Percentiles rank a stretch among this genome's conserved stretches.
These are phyloP conservation scores for Tetrahymena borealis DNA, from an alignment of 73 alveolate genomes.

Conservation along the genomic window DNA sequence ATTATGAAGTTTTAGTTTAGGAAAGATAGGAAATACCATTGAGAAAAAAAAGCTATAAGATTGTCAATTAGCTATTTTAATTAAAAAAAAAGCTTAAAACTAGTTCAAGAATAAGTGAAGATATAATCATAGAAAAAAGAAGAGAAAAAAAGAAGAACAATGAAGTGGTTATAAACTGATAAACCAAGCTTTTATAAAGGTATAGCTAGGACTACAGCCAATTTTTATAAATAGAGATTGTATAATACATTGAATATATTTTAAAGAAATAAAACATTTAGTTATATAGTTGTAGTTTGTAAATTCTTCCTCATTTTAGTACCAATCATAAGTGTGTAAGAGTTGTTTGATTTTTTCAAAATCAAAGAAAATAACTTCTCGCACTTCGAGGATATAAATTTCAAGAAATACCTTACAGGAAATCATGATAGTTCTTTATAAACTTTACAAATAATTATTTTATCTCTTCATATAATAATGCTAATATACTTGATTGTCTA, in stretches of 20 bases:
- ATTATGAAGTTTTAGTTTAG: no score
- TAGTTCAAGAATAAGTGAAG: no score
- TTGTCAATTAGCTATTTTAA: no score
- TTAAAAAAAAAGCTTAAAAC: no score
- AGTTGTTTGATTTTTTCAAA: background rate
- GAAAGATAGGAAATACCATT: no score
- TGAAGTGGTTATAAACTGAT: no score
- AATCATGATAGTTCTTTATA: background rate
- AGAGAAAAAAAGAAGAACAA: background rate
- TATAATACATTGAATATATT: background rate
- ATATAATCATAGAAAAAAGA: background rate
- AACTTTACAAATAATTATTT: background rate
- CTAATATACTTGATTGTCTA: background rate
- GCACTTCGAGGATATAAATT: background rate
- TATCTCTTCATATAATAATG: background rate
- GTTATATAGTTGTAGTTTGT: background rate
- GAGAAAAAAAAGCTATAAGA: no score
- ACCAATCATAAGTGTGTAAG: background rate
- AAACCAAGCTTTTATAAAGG: background rate
- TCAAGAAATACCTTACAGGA: background rate
- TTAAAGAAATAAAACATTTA: background rate
- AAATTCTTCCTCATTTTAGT: background rate
- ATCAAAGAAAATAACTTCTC: background rate
- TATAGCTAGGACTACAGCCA: background rate
- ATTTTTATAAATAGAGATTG: background rate